Evolutionary conservation across 148 eudicot species (phyloP).

Genomic region (Linanthus parryae): DNA sequence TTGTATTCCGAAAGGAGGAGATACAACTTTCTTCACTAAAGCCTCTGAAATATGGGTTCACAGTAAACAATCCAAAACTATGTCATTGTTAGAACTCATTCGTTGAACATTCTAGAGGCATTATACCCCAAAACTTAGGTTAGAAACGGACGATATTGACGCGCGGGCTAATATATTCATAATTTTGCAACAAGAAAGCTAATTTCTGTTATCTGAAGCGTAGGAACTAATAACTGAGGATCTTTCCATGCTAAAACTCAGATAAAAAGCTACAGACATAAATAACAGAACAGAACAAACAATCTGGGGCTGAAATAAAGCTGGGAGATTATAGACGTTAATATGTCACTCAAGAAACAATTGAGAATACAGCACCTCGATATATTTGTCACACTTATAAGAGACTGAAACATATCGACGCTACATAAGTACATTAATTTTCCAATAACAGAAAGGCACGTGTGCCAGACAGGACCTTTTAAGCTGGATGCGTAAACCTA

Average conservation of each 20-base stretch:
- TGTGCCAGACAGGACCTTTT: slow-evolving; percentile 95
- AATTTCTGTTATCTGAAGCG: slow-evolving; percentile 93
- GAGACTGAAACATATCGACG: slow-evolving; percentile 74
- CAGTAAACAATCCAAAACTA: no score
- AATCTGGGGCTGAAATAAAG: not conserved
- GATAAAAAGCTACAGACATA: slow-evolving; percentile 65
- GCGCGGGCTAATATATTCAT: no score
- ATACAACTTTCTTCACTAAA: no score
- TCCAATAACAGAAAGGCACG: slow-evolving; percentile 90
- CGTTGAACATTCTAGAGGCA: no score
- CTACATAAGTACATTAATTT: slow-evolving; percentile 94
- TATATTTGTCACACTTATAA: slow-evolving; percentile 63
- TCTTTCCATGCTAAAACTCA: slow-evolving; percentile 99
- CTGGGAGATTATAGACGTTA: not conserved
- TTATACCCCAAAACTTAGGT: no score
- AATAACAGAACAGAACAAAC: not conserved
- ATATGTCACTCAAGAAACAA: not conserved
- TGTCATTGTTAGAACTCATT: no score
- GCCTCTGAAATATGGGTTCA: no score
- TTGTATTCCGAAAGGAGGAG: no score
- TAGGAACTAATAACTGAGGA: slow-evolving; percentile 91
- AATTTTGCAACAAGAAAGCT: no score
- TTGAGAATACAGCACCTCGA: slow-evolving; percentile 47
- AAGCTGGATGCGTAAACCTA: slow-evolving; percentile 98
- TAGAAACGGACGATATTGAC: no score